A percentile compares a stretch with the other conserved stretches of the same genome.
Conservation (phyloP, 768 basidiomycete species). For the Rhizopogon sp. region DNA sequence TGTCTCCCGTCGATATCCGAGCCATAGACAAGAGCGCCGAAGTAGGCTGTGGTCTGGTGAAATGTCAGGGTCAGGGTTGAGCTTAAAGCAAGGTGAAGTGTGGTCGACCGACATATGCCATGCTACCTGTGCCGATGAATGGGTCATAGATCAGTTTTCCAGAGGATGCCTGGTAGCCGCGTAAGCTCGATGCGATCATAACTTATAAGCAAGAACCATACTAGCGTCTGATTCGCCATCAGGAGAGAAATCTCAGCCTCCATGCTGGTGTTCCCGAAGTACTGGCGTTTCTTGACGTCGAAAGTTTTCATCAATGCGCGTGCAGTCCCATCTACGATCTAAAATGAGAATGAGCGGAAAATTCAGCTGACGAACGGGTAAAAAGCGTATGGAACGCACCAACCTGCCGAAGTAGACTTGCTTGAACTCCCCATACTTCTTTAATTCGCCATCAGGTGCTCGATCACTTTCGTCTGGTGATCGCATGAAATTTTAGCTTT, state of each 20-base stretch:
- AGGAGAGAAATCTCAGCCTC: constrained; percentile 91
- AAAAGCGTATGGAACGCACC: constrained; percentile 46
- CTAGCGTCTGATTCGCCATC: constrained; percentile 95
- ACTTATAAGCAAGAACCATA: constrained; percentile 23
- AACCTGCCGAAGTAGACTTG: constrained; percentile 83
- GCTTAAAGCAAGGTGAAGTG: not conserved
- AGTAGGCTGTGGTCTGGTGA: constrained; percentile 74
- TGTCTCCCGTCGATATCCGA: constrained; percentile 98
- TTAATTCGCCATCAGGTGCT: constrained; percentile 43
- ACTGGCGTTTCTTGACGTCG: constrained; percentile 84
- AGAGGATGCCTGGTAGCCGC: constrained; percentile 60
- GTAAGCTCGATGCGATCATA: not conserved
- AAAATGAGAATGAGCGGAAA: constrained; percentile 9
- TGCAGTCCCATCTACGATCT: constrained; percentile 62
- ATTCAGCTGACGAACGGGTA: not conserved
- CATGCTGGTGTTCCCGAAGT: constrained; percentile 97
- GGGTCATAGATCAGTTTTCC: constrained; percentile 94
- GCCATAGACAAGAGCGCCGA: constrained; percentile 83
- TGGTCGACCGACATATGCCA: constrained; percentile 64
- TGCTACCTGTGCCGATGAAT: constrained; percentile 90
- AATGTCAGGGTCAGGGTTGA: not conserved
- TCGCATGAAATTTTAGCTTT: not conserved
- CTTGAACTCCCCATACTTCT: constrained; percentile 63
- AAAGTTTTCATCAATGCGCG: constrained; percentile 65
- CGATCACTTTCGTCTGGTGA: constrained; percentile 44